A percentile compares a stretch with the other conserved stretches of the same genome.
Conservation (phyloP, 225 moss, liverwort and hornwort genomes). For the Straminergon stramineum region DNA sequence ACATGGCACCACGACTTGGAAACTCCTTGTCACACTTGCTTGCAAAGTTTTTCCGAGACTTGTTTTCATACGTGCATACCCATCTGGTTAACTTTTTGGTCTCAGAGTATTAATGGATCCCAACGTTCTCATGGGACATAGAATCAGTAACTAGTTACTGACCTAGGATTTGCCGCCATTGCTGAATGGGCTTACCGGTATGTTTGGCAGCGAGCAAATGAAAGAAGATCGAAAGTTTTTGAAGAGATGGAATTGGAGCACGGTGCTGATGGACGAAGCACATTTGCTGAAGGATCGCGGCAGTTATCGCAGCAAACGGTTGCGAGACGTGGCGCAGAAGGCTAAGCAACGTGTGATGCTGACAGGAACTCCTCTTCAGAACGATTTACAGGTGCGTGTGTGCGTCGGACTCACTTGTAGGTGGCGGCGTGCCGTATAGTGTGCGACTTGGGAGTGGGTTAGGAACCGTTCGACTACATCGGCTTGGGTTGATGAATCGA, state of each 20-base stretch:
- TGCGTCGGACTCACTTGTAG: background rate
- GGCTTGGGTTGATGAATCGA: background rate
- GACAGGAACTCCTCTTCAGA: conserved; percentile 91
- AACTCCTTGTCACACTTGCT: background rate
- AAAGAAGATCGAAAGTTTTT: conserved; percentile 85
- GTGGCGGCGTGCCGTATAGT: background rate
- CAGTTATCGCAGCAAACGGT: conserved; percentile 72
- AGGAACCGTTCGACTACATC: background rate
- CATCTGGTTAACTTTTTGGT: background rate
- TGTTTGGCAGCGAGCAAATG: conserved; percentile 78
- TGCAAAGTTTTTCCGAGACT: background rate
- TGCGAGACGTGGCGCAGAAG: conserved; percentile 79
- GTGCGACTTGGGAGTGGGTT: background rate
- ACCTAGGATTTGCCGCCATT: background rate
- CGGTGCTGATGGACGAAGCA: conserved; percentile 94
- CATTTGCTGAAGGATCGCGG: conserved; percentile 90
- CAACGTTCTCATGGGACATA: background rate
- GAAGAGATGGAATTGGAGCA: conserved; percentile 89
- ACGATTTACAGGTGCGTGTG: conserved; percentile 65
- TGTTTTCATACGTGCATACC: background rate
- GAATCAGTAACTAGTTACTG: background rate
- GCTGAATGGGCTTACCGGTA: background rate
- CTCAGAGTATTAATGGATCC: background rate
- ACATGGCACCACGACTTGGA: background rate
- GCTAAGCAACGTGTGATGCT: conserved; percentile 89